Conservation (phyloP, 2,329 filamentous ascomycete species). For the Clonostachys sp. region DNA sequence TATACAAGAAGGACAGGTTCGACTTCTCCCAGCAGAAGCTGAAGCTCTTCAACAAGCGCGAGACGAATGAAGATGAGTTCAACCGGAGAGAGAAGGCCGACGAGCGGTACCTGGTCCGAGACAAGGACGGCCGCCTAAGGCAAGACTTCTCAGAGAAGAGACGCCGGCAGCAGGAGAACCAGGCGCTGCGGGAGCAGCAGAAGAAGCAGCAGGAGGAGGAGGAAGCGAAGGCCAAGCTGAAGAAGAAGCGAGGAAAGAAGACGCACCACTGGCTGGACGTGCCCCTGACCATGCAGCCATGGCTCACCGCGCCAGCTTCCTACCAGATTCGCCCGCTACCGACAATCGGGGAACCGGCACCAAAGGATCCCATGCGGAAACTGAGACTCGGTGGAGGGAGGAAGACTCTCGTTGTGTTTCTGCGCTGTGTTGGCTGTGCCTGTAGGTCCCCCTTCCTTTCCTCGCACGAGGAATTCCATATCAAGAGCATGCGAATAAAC, state of each 20-base stretch:
- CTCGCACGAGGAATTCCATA: background rate
- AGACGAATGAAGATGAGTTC: slow-evolving; percentile 12
- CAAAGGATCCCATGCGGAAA: slow-evolving; percentile 38
- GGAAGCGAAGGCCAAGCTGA: no score
- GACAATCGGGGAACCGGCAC: slow-evolving; percentile 40
- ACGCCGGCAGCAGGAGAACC: no score
- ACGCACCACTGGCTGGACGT: slow-evolving; percentile 24
- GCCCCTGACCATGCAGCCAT: slow-evolving; percentile 47
- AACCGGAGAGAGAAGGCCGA: no score
- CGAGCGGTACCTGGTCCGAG: no score
- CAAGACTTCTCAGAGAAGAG: no score
- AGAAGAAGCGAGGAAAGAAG: slow-evolving; percentile 22
- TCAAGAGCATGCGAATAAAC: background rate
- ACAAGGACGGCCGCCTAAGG: no score
- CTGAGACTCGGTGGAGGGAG: slow-evolving; percentile 36
- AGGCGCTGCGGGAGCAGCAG: no score
- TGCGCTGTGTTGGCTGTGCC: slow-evolving; percentile 51
- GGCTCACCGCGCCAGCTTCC: slow-evolving; percentile 48
- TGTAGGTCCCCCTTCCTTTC: slow-evolving; percentile 30
- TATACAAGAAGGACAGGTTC: slow-evolving; percentile 3
- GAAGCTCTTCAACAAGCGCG: slow-evolving; percentile 11
- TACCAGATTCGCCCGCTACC: slow-evolving; percentile 39
- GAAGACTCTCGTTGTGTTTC: slow-evolving; percentile 42
- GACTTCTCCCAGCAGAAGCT: slow-evolving; percentile 13
- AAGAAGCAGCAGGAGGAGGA: no score